Percentiles rank a stretch among this genome's conserved stretches.
Evolutionary conservation across 2,329 filamentous ascomycete species (phyloP).

Genomic region (Penicillium sp.): DNA sequence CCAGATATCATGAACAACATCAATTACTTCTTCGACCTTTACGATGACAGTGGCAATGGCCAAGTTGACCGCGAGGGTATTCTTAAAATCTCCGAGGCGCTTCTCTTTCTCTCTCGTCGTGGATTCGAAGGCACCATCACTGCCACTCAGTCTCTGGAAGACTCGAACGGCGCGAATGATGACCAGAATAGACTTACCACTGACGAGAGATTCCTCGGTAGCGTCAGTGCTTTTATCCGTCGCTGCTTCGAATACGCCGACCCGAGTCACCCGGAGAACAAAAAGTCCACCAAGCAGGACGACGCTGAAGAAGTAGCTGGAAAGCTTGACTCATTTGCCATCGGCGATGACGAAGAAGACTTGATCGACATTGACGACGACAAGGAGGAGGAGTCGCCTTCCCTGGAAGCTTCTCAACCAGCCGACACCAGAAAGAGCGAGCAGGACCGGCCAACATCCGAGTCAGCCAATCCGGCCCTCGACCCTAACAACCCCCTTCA

Average conservation of each 20-base stretch:
- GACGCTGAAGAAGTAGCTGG: constrained; percentile 31
- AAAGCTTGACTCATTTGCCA: constrained; percentile 63
- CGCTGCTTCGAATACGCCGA: constrained; percentile 98
- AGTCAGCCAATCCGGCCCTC: constrained; percentile 82
- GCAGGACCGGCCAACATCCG: constrained; percentile 61
- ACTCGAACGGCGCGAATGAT: constrained; percentile 46
- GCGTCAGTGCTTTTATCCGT: constrained; percentile 91
- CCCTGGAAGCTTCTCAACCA: constrained; percentile 15
- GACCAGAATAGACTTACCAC: constrained; percentile 55
- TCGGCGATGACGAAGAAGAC: constrained; percentile 65
- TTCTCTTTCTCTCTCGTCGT: constrained; percentile 86
- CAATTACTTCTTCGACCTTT: constrained; percentile 95
- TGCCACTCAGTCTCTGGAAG: constrained; percentile 59
- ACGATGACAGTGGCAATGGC: constrained; percentile 88
- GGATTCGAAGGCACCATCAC: constrained; percentile 75
- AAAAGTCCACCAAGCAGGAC: constrained; percentile 38
- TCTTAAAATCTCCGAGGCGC: constrained; percentile 85
- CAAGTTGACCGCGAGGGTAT: constrained; percentile 95
- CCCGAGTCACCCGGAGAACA: constrained; percentile 72
- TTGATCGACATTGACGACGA: constrained; percentile 40
- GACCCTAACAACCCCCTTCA: constrained; percentile 91
- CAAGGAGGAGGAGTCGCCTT: constrained; percentile 26
- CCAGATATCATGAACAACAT: constrained; percentile 97
- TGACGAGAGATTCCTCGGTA: constrained; percentile 86
- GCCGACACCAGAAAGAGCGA: constrained; percentile 10